Percentiles rank a stretch among this genome's conserved stretches.
Conservation (phyloP, 2,329 filamentous ascomycete species). For the Hymenoscyphus fructigenus region DNA sequence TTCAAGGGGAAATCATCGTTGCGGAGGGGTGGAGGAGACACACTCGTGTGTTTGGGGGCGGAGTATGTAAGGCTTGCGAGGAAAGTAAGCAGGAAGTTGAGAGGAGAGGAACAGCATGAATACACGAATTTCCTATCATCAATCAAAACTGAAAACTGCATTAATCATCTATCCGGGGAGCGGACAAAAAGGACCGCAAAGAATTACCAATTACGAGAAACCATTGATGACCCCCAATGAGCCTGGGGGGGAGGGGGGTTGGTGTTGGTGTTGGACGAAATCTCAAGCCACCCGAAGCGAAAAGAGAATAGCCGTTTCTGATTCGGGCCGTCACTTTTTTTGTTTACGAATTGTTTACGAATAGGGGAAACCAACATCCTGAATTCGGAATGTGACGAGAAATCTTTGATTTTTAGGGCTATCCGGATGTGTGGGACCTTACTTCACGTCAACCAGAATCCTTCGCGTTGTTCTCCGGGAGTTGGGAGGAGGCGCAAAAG, state of each 20-base stretch:
- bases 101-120: conserved; percentile 10
- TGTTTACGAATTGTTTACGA: no score
- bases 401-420: no score
- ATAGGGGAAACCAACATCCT: no score
- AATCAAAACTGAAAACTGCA: not conserved
- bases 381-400: no score
- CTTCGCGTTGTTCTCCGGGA: not conserved
- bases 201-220: not conserved
- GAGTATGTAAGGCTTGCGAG: conserved; percentile 33
- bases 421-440: not conserved
- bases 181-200: not conserved
- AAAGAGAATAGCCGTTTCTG: not conserved
- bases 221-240: no score
- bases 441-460: not conserved
- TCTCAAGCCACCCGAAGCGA: not conserved
- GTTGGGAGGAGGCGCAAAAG: not conserved
- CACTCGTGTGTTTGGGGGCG: conserved; percentile 35
- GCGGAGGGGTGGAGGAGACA: conserved; percentile 33
- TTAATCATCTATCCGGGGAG: not conserved
- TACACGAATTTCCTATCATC: not conserved
- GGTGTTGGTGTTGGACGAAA: not conserved
- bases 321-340: no score
- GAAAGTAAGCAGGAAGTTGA: conserved; percentile 20
- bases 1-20: conserved; percentile 29
- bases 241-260: not conserved